Evolutionary conservation across 495 filamentous ascomycete genomes (phyloP).

Genomic region (Tuber brumale): DNA sequence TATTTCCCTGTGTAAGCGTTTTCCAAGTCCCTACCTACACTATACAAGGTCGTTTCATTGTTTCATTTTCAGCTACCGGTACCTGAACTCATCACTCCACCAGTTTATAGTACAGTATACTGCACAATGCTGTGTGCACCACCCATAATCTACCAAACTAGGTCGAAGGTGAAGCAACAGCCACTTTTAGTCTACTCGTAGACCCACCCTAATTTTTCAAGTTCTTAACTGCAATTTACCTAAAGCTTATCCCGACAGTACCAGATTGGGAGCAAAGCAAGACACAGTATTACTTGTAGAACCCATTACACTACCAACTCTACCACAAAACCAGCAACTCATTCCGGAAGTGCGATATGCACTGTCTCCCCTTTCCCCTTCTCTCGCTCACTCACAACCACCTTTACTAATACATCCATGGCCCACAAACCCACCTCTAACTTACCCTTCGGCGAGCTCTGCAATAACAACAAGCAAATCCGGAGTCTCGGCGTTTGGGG

Average conservation of each 20-base stretch:
- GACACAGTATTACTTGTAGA: background rate
- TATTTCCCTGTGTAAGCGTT: background rate
- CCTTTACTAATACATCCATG: background rate
- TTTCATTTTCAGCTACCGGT: background rate
- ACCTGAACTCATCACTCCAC: background rate
- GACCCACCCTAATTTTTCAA: background rate
- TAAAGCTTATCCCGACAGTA: background rate
- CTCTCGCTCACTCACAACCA: background rate
- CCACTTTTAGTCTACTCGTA: background rate
- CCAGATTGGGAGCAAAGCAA: background rate
- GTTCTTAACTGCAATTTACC: background rate
- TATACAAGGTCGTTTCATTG: background rate
- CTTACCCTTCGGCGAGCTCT: background rate
- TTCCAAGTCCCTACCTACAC: background rate
- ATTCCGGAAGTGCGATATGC: background rate
- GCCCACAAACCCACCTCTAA: background rate
- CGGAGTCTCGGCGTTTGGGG: background rate
- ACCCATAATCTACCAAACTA: background rate
- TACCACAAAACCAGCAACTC: background rate
- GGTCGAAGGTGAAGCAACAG: background rate
- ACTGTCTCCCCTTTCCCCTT: background rate
- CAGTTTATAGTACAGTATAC: background rate
- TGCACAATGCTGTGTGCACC: background rate
- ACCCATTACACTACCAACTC: background rate
- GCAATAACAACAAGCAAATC: background rate